Percentiles rank a stretch among this genome's conserved stretches.
Evolutionary conservation across 768 basidiomycete species (phyloP).

Genomic region (Leccinum ochraceum): DNA sequence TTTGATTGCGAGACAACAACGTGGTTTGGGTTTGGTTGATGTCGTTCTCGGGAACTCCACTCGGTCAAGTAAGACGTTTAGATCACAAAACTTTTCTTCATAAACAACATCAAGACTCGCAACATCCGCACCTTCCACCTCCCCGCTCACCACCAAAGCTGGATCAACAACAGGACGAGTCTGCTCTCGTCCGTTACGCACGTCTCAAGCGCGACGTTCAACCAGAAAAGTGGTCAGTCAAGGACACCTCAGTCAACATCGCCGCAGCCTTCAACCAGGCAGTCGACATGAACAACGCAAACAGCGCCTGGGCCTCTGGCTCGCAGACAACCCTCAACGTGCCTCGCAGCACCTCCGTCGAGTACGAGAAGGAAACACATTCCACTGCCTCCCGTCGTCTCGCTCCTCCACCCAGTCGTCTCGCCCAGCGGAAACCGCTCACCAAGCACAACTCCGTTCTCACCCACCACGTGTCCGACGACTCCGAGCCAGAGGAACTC

Average conservation of each 20-base stretch:
- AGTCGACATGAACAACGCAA: slow-evolving; percentile 55
- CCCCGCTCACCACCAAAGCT: slow-evolving; percentile 33
- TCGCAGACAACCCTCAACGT: slow-evolving; percentile 47
- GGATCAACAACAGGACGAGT: slow-evolving; percentile 45
- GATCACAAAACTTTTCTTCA: slow-evolving; percentile 79
- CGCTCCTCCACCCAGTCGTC: slow-evolving; percentile 57
- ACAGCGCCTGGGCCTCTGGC: slow-evolving; percentile 67
- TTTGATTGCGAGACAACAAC: slow-evolving; percentile 16
- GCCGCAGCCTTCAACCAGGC: slow-evolving; percentile 81
- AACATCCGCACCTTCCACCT: slow-evolving; percentile 44
- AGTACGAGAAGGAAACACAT: slow-evolving; percentile 70
- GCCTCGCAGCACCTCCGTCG: slow-evolving; percentile 76
- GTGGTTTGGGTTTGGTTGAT: slow-evolving; percentile 46
- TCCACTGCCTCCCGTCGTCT: slow-evolving; percentile 56
- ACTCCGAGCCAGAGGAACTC: no score
- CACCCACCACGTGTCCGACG: slow-evolving; percentile 60
- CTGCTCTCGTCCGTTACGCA: slow-evolving; percentile 48
- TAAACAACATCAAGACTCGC: slow-evolving; percentile 40
- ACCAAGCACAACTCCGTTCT: slow-evolving; percentile 53
- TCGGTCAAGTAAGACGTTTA: slow-evolving; percentile 84
- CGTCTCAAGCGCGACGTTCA: slow-evolving; percentile 50
- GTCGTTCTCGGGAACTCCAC: slow-evolving; percentile 84
- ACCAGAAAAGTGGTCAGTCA: slow-evolving; percentile 71
- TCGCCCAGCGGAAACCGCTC: slow-evolving; percentile 44
- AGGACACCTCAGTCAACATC: slow-evolving; percentile 86